Base-by-base conservation (phyloP, 1,139 yeast species). In the Taphrina confusa region DNA sequence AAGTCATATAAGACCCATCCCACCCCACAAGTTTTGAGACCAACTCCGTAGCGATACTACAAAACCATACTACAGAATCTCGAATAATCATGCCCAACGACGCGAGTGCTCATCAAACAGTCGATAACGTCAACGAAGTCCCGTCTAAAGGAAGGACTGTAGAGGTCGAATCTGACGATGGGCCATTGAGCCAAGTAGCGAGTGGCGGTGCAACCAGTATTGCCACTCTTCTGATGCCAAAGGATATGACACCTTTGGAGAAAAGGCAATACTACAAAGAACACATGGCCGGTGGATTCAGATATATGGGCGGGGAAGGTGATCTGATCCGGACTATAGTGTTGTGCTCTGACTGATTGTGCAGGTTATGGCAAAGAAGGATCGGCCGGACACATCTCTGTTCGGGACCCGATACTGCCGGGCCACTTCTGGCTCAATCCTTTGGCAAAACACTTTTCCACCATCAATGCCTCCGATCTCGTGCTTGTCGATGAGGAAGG, bases 251-350 rank as follows among this genome's bases (percentile, higher is more conserved):
- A 11, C 44, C 36, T 18, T 20, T 73, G 37, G 78, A 76, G 52
- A 78, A 85, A 69, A 76, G 91, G 62, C 74, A 78, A 69, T 84
- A 86, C 85, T 74, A 81, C 66, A 74, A 81, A 62, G 81, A 86
- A 70, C 94, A 87, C 68, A 80, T 85, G 84, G 95, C 95, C 1
- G 91, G 83, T 16, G 91, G 91, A 0, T 87, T 87, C 74, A 78
- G 95, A 62, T 81, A 84, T 1, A 85, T 87, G 71, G 87, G 87
- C 5, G 40, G 58, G 9, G 58, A 54, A 22, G 58, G 58, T 16
- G 18, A 18, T 11, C 22, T 14, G 18, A 12, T 8, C 14, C 18
- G 12, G 3, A 27, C 37, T 12, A 18, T 14, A 30, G 8, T 4
- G 39, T n/a, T 9, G 23, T 5, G 6, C 2, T 25, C 33, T n/a